Conservation (phyloP, 192 early-diverging fungal species). For the Cladochytrium replicatum region DNA sequence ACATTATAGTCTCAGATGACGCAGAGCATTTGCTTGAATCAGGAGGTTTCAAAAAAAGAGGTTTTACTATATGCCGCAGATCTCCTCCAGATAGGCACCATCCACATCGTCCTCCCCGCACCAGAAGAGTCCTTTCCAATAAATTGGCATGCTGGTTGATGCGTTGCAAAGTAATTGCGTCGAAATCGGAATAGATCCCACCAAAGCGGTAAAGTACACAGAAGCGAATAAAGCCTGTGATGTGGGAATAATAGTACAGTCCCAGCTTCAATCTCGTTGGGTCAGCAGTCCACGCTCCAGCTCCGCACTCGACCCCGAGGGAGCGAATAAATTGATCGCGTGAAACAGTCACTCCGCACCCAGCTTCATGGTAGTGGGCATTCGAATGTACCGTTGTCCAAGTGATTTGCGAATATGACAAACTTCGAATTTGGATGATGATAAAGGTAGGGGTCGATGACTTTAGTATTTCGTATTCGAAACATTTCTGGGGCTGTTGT, state of each 20-base stretch:
- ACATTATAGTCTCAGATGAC: slow-evolving; percentile 22
- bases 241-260: slow-evolving; percentile 21
- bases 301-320: too few species aligned
- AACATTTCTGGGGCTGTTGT: slow-evolving; percentile 20
- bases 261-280: neutral
- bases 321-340: too few species aligned
- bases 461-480: slow-evolving; percentile 11
- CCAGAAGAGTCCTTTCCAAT: slow-evolving; percentile 6
- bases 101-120: slow-evolving; percentile 6
- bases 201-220: slow-evolving; percentile 16
- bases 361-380: slow-evolving; percentile 9
- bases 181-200: slow-evolving; percentile 23
- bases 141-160: too few species aligned
- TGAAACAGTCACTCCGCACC: slow-evolving; percentile 10
- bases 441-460: slow-evolving; percentile 18
- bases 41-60: slow-evolving; percentile 14
- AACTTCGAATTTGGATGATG: slow-evolving; percentile 17
- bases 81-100: too few species aligned
- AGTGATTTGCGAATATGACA: slow-evolving; percentile 15
- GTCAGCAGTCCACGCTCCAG: slow-evolving; percentile 7
- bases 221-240: slow-evolving; percentile 26
- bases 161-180: slow-evolving; percentile 21
- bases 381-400: slow-evolving; percentile 5
- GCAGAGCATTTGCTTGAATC: too few species aligned
- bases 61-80: slow-evolving; percentile 23